Evolutionary conservation across 495 filamentous ascomycete species (phyloP), one percentile per base, ranked within the genome.

Genomic region (Collariella sp.): DNA sequence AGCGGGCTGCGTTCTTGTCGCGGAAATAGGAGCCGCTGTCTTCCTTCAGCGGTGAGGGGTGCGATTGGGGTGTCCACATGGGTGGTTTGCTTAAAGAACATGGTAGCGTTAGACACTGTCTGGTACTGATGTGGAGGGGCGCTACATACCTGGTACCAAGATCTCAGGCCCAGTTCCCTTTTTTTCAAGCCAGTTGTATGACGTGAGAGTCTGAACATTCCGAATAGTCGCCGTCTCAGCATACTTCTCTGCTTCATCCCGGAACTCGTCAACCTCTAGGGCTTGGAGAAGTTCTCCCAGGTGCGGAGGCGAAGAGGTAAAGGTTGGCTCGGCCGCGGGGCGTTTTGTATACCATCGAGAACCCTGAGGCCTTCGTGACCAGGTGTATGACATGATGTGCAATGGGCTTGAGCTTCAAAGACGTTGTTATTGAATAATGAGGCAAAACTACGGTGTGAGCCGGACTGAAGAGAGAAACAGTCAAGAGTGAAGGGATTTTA

Each of bases 1-100:
- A 82, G 2, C 68, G 69, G 6, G 82, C 81, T 13, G 82, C 75
- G 61, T 88, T 88, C 12, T 66, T 64, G 65, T 89, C 85, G 7
- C 83, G 80, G 57, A 75, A 80, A 54, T 78, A 83, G 4, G 61
- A 45, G 2, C 78, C 81, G 22, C 33, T 64, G 55, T 87, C 83
- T 48, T 74, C 62, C 2, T 60, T 57, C 35, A 86, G 73, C 13
- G 59, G 41, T 5, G 44, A 54, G 43, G 67, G 58, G 23, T 66
- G 49, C 0, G 57, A 18, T 2, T 72, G 69, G 0, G 85, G 83
- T 1, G 74, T 80, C 82, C 82, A 86, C 2, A 53, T 55, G 26
- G 81, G 79, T 4, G 83, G 84, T 41, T 70, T 69, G 18, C 79
- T 83, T 84, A 49, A 9, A 1, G 4, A n/a, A 33, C 2, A 19